These are phyloP conservation scores for Plantago ovata DNA, from an alignment of 257 asterid genomes.

Conservation along the genomic window DNA sequence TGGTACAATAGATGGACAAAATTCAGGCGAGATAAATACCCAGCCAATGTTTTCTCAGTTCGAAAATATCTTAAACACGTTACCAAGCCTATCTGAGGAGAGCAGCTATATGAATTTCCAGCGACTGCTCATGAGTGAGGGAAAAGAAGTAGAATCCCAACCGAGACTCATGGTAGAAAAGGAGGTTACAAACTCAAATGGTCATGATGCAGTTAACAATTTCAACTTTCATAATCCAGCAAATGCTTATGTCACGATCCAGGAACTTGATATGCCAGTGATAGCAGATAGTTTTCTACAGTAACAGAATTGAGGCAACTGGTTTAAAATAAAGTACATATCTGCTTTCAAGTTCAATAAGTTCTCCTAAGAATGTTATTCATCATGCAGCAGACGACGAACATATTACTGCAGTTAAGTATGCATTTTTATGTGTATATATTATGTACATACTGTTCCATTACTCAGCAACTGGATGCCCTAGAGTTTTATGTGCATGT, in stretches of 20 bases:
- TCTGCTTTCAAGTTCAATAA: slow-evolving; percentile 23
- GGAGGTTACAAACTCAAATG: slow-evolving; percentile 21
- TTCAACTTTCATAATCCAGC: slow-evolving; percentile 24
- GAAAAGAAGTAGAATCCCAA: neutral
- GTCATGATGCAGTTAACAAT: slow-evolving; percentile 20
- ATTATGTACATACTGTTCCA: neutral
- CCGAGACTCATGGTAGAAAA: slow-evolving; percentile 14
- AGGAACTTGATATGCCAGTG: slow-evolving; percentile 28
- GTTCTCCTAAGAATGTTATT: neutral
- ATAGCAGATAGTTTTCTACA: slow-evolving; percentile 23
- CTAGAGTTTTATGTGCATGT: neutral
- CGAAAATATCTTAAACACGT: no score
- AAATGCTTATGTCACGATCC: slow-evolving; percentile 20
- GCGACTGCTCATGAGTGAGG: neutral
- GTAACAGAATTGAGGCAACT: slow-evolving; percentile 2
- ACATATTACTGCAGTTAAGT: slow-evolving; percentile 2
- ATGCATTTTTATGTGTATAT: slow-evolving; percentile 2
- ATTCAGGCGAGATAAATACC: no score
- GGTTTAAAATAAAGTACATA: neutral
- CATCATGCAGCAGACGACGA: neutral
- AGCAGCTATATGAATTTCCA: no score
- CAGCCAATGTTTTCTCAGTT: no score
- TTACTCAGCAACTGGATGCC: no score
- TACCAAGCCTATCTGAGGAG: no score
- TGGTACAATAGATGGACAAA: no score